Evolutionary conservation across 345 rosid species (phyloP).

Genomic region (Pseudoturritis turrita): DNA sequence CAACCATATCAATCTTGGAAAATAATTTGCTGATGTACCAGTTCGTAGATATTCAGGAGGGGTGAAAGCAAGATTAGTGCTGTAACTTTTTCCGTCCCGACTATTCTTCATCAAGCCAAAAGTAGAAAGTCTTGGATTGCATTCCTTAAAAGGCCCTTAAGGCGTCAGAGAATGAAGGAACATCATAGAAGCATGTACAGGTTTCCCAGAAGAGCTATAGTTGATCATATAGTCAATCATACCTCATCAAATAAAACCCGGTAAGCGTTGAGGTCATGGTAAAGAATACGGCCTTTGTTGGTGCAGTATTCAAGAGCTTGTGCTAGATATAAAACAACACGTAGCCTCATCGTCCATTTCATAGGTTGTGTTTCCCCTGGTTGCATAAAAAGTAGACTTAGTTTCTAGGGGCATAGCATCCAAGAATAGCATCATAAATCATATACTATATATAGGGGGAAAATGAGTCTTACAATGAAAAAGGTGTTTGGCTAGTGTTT

Average conservation of each 20-base stretch:
- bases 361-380: conserved; percentile 95
- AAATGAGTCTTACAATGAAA: conserved; percentile 60
- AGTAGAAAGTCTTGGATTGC: conserved; percentile 88
- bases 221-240: conserved; percentile 13
- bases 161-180: conserved; percentile 11
- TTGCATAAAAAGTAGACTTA: neutral
- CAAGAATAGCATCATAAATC: neutral
- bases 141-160: conserved; percentile 47
- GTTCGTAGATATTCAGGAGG: conserved; percentile 97
- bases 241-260: conserved; percentile 91
- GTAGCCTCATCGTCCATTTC: conserved; percentile 96
- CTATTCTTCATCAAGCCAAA: conserved; percentile 98
- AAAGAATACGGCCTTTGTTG: conserved; percentile 71
- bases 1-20: neutral
- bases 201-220: neutral
- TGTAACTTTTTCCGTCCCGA: conserved; percentile 88
- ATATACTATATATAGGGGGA: neutral
- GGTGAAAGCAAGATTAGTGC: conserved; percentile 98
- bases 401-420: neutral
- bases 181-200: neutral
- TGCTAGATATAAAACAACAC: conserved; percentile 90
- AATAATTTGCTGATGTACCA: conserved; percentile 35
- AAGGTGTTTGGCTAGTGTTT: conserved; percentile 91
- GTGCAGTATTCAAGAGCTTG: conserved; percentile 95
- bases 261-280: conserved; percentile 96